Conservation (phyloP, 2,329 filamentous ascomycete species). For the Cladosporium sp. region DNA sequence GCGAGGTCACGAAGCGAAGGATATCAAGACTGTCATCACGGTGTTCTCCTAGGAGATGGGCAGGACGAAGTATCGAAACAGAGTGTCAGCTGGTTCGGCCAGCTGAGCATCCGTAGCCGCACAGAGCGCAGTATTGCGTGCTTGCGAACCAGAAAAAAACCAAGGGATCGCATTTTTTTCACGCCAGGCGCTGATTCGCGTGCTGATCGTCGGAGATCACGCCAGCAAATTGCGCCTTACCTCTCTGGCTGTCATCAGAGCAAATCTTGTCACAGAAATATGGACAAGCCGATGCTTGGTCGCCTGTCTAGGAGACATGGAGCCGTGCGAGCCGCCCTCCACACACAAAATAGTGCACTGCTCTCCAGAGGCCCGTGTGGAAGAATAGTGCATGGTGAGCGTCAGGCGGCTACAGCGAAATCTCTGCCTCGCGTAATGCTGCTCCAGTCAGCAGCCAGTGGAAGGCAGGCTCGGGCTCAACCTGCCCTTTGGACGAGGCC, state of each 20-base stretch:
- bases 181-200: conserved; percentile 9
- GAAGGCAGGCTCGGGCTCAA: conserved; percentile 11
- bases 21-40: conserved; percentile 1
- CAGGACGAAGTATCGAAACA: conserved; percentile 5
- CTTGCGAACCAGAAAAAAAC: conserved; percentile 9
- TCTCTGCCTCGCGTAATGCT: conserved; percentile 10
- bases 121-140: conserved; percentile 12
- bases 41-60: conserved; percentile 1
- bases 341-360: conserved; percentile 13
- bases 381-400: background rate
- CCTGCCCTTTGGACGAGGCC: conserved; percentile 7
- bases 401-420: conserved; percentile 19
- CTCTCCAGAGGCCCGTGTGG: conserved; percentile 11
- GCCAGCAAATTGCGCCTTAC: conserved; percentile 14
- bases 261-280: conserved; percentile 7
- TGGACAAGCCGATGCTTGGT: conserved; percentile 4
- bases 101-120: conserved; percentile 15
- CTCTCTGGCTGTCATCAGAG: background rate
- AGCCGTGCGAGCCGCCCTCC: conserved; percentile 19
- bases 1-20: conserved; percentile 10
- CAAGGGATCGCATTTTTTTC: background rate
- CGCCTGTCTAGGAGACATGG: background rate
- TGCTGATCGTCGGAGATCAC: conserved; percentile 18
- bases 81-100: conserved; percentile 14
- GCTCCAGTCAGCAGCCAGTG: conserved; percentile 8